Evolutionary conservation across 768 basidiomycete species (phyloP), one percentile per base, ranked within the genome.

Genomic region (Tephrocybe sp.): DNA sequence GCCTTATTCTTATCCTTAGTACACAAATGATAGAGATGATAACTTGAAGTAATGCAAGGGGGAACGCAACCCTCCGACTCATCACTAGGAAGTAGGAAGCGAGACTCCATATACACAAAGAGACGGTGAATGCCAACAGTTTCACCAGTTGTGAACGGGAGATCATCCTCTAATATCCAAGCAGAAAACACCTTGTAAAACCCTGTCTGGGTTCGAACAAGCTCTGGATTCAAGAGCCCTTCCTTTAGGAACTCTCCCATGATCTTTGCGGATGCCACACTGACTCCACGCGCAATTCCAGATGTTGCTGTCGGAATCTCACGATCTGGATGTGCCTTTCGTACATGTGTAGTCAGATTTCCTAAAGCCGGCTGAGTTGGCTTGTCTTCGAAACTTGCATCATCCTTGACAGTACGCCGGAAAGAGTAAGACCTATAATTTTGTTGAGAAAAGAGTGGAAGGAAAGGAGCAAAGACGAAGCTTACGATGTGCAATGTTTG

Each of bases 131-230:
- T 55, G 2, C 44, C 54, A 5, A 39, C 42, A 9, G 59, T 42
- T 40, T 65, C 57, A 19, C 61, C 58, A 2, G 57, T 59, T 4
- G 60, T 64, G 42, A 58, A 65, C 12, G 64, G 51, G 2, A 64
- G 54, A 45, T 59, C 55, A 3, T 64, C 60, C n/a, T 64, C 60
- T 24, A 63, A 33, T 29, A 64, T 53, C 62, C 63, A 64, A n/a
- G 49, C 50, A 2, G 53, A 23, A 47, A 61, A 58, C 29, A 53
- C 29, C 22, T 46, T 47, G 30, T 49, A 30, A 45, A 58, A 61
- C 18, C 52, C 52, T 12, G 27, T 43, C 50, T 58, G 48, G 6
- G 54, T 61, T 18, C 52, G 9, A 16, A 44, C 38, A 50, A 53
- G 44, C n/a, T 24, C 46, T 7, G 58, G 58, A 45, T 57, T 55